Percentiles rank a stretch among this genome's conserved stretches.
Evolutionary conservation across 495 filamentous ascomycete genomes (phyloP).

Genomic region (Hypoxylon perforatum): DNA sequence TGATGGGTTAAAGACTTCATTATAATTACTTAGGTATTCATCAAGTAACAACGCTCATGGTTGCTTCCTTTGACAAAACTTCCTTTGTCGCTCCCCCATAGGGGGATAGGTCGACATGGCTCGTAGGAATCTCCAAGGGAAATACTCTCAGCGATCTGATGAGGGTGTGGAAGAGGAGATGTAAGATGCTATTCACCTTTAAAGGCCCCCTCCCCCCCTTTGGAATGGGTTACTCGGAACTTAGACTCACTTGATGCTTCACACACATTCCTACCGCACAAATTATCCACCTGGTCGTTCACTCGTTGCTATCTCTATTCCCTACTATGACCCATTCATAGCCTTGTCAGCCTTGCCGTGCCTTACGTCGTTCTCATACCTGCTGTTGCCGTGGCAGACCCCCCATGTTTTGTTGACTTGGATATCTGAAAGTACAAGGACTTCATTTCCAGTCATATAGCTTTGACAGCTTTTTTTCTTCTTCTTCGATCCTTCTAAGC

Average conservation of each 20-base stretch:
- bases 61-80: conserved; percentile 44
- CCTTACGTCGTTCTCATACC: conserved; percentile 43
- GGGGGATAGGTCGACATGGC: conserved; percentile 24
- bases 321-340: conserved; percentile 40
- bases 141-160: conserved; percentile 16
- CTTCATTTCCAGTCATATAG: conserved; percentile 27
- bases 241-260: conserved; percentile 41
- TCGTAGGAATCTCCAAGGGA: conserved; percentile 14
- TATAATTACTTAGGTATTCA: conserved; percentile 44
- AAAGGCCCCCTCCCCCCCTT: conserved; percentile 42
- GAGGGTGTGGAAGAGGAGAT: conserved; percentile 20
- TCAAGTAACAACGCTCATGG: conserved; percentile 42
- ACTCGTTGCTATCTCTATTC: conserved; percentile 42
- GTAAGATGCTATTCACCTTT: conserved; percentile 37
- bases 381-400: conserved; percentile 48
- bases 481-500: conserved; percentile 13
- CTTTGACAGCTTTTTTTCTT: conserved; percentile 21
- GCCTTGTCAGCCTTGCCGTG: conserved; percentile 41
- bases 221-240: conserved; percentile 37
- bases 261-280: conserved; percentile 44
- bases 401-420: conserved; percentile 50
- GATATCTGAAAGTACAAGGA: conserved; percentile 43
- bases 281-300: conserved; percentile 29
- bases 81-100: conserved; percentile 37
- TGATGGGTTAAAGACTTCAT: conserved; percentile 30